phyloP scores from a whole-genome alignment of 805 yeast species.

The Teunomyces aglyptinius region DNA sequence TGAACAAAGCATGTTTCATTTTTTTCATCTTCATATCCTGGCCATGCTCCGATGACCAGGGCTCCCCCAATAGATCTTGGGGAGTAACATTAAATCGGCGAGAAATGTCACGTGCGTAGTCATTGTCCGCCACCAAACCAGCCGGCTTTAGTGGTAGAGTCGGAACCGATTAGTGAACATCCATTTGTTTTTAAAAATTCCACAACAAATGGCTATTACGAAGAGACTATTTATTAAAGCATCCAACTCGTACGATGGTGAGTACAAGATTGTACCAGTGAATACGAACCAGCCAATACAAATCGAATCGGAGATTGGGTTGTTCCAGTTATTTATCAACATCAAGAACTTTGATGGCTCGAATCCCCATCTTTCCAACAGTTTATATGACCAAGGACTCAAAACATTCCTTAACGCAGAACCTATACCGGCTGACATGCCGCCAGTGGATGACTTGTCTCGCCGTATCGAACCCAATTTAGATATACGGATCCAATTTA shows the following conservation, averaged over 20 bases:
- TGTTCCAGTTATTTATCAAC: conserved; percentile 38
- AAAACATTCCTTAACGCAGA: conserved; percentile 24
- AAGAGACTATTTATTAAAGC: conserved; percentile 36
- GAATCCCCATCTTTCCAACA: conserved; percentile 29
- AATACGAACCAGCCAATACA: conserved; percentile 38
- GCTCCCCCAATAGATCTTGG: background rate
- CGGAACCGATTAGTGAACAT: background rate
- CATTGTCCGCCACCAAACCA: background rate
- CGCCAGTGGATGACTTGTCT: conserved; percentile 6
- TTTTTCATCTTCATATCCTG: background rate
- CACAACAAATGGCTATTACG: conserved; percentile 7
- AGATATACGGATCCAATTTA: conserved; percentile 35
- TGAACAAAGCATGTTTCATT: too few relatives aligned
- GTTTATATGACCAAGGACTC: conserved; percentile 31
- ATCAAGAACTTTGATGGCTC: conserved; percentile 50
- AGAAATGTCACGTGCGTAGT: background rate
- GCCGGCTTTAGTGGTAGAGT: background rate
- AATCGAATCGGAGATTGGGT: conserved; percentile 39
- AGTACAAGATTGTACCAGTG: conserved; percentile 38
- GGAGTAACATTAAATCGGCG: background rate
- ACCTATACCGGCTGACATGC: conserved; percentile 6
- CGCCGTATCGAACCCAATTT: conserved; percentile 24
- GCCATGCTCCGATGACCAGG: background rate
- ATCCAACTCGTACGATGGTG: conserved; percentile 21
- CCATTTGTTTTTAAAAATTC: background rate